phyloP scores from a whole-genome alignment of 192 early-diverging fungal species.

The Backusella luteola region DNA sequence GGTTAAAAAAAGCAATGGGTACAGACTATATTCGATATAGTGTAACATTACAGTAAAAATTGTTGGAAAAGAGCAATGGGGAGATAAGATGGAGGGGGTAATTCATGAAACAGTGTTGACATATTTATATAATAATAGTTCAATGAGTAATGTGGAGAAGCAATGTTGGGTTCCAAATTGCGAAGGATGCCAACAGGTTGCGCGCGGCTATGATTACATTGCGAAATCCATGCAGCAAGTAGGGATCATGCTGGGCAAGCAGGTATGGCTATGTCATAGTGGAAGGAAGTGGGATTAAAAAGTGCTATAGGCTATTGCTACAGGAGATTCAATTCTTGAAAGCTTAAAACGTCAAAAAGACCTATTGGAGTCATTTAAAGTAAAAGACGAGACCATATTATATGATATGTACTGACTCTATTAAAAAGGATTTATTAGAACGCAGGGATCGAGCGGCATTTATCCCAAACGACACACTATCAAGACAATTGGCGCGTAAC shows the following conservation, averaged over 20 bases:
- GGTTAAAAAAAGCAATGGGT: constrained; percentile 55
- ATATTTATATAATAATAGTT: constrained; percentile 33
- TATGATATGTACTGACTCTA: background rate
- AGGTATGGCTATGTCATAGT: background rate
- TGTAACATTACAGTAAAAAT: constrained; percentile 47
- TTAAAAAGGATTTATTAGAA: constrained; percentile 47
- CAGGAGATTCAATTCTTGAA: constrained; percentile 52
- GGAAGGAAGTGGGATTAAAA: too few relatives aligned
- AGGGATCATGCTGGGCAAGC: constrained; percentile 38
- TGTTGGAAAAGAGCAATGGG: background rate
- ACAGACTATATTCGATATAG: constrained; percentile 56
- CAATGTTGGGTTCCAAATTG: constrained; percentile 58
- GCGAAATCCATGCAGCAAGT: constrained; percentile 43
- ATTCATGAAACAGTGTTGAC: too few relatives aligned
- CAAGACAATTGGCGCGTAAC: constrained; percentile 31
- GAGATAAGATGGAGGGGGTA: background rate
- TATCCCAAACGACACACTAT: background rate
- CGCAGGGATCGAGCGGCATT: constrained; percentile 43
- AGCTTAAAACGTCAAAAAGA: constrained; percentile 64
- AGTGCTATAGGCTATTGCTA: constrained; percentile 18
- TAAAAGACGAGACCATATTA: constrained; percentile 3
- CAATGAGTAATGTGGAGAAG: constrained; percentile 51
- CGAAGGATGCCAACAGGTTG: constrained; percentile 51
- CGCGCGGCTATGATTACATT: constrained; percentile 48
- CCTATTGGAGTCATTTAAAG: constrained; percentile 57